Percentiles rank a stretch among this genome's conserved stretches.
Conservation (phyloP, 2,329 filamentous ascomycete genomes). For the Fusarium burgessii region DNA sequence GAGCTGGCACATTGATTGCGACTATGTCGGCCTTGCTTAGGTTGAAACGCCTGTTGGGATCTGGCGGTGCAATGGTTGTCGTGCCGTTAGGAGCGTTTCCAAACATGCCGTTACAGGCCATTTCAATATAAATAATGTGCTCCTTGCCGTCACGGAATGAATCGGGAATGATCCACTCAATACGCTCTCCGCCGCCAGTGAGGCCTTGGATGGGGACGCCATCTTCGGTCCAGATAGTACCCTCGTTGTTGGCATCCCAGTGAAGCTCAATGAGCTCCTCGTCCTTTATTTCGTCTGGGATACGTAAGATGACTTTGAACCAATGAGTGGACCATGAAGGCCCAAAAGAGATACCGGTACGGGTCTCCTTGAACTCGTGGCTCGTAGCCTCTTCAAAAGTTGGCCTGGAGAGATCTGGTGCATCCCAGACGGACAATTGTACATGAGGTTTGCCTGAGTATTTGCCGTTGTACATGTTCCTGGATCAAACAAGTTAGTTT, state of each 20-base stretch:
- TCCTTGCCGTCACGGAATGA: constrained; percentile 85
- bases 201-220: constrained; percentile 93
- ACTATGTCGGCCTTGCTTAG: constrained; percentile 86
- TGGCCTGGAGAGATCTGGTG: constrained; percentile 81
- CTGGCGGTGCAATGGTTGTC: constrained; percentile 83
- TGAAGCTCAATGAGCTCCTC: constrained; percentile 92
- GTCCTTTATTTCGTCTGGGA: constrained; percentile 78
- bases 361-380: constrained; percentile 79
- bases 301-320: constrained; percentile 86
- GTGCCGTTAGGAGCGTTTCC: constrained; percentile 89
- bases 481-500: constrained; percentile 36
- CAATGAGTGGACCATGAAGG: constrained; percentile 98
- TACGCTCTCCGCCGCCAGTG: constrained; percentile 87
- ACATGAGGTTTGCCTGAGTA: constrained; percentile 78
- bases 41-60: constrained; percentile 84
- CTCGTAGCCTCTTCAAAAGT: constrained; percentile 85
- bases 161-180: constrained; percentile 91
- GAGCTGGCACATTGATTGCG: constrained; percentile 86
- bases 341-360: constrained; percentile 84
- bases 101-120: constrained; percentile 99
- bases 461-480: constrained; percentile 55
- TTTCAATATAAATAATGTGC: constrained; percentile 94
- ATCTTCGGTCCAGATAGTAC: constrained; percentile 90
- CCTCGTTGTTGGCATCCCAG: constrained; percentile 96
- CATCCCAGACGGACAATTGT: constrained; percentile 87